phyloP scores from a whole-genome alignment of 1,284 basidiomycete genomes.

The Ustilago sp. region DNA sequence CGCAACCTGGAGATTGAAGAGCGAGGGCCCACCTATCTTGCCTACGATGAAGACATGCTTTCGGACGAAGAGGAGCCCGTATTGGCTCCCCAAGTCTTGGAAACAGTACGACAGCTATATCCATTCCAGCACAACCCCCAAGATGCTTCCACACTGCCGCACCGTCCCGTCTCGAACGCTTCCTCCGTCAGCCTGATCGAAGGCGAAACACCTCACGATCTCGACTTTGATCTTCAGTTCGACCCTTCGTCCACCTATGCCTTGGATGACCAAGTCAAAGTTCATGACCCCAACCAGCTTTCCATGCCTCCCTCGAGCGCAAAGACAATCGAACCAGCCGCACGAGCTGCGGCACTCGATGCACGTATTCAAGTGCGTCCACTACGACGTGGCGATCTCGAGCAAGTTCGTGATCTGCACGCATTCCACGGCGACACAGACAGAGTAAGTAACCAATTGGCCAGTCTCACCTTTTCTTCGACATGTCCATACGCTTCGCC shows the following conservation, averaged over 20 bases:
- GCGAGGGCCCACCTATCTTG: constrained; percentile 44
- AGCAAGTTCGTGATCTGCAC: constrained; percentile 65
- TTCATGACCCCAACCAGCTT: constrained; percentile 26
- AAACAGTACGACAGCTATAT: constrained; percentile 35
- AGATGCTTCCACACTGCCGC: constrained; percentile 22
- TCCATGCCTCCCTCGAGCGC: constrained; percentile 32
- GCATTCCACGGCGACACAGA: constrained; percentile 63
- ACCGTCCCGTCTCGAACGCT: constrained; percentile 52
- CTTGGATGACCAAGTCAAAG: constrained; percentile 28
- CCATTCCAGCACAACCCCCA: constrained; percentile 29
- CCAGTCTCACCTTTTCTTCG: constrained; percentile 19
- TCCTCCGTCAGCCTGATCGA: constrained; percentile 49
- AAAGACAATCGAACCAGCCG: constrained; percentile 43
- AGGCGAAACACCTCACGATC: constrained; percentile 48
- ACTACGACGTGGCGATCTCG: constrained; percentile 57
- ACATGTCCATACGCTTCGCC: constrained; percentile 31
- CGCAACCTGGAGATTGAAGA: constrained; percentile 61
- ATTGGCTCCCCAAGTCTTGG: constrained; percentile 28
- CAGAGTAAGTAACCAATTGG: constrained; percentile 53
- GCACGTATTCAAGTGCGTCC: constrained; percentile 58
- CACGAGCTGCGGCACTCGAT: constrained; percentile 58
- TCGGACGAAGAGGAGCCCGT: constrained; percentile 28
- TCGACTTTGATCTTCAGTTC: constrained; percentile 43
- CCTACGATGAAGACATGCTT: constrained; percentile 51
- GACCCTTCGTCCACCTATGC: constrained; percentile 16